A percentile compares a stretch with the other conserved stretches of the same genome.
phyloP scores from a whole-genome alignment of 2,329 filamentous ascomycete genomes.

The Drechslerella coelobrocha region DNA sequence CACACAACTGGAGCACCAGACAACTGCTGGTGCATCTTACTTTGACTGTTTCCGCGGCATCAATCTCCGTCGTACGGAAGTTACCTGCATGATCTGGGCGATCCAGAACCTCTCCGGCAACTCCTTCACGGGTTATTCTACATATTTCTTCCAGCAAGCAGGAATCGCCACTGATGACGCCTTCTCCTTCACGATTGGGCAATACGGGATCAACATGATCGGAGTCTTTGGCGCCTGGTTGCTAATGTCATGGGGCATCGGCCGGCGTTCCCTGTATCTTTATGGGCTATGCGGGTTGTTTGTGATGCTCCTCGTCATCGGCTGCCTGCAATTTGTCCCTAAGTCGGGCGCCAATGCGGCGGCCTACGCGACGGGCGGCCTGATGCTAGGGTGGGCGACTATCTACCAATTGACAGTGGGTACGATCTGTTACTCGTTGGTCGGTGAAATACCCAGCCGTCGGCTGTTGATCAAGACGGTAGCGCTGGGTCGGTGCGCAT shows the following conservation, averaged over 20 bases:
- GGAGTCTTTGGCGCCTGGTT: constrained; percentile 79
- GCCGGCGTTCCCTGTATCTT: constrained; percentile 56
- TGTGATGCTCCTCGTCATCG: constrained; percentile 56
- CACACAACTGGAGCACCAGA: constrained; percentile 73
- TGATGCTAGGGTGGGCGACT: constrained; percentile 83
- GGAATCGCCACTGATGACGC: constrained; percentile 57
- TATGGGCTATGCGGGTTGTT: constrained; percentile 57
- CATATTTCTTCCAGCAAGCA: constrained; percentile 63
- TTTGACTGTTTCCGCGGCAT: constrained; percentile 83
- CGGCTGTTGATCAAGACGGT: constrained; percentile 90
- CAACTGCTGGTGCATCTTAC: constrained; percentile 67
- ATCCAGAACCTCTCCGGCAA: constrained; percentile 60
- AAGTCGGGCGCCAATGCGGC: constrained; percentile 71
- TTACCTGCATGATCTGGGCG: constrained; percentile 64
- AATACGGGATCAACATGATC: constrained; percentile 68
- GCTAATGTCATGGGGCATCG: constrained; percentile 58
- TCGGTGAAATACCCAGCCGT: constrained; percentile 81
- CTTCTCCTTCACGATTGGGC: constrained; percentile 62
- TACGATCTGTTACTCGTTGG: constrained; percentile 87
- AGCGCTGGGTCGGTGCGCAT: constrained; percentile 79
- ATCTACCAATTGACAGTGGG: constrained; percentile 87
- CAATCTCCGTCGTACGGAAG: constrained; percentile 79
- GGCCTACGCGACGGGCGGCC: constrained; percentile 77
- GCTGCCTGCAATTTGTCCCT: constrained; percentile 9
- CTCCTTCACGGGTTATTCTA: constrained; percentile 53